Conservation (phyloP, 1,139 yeast genomes). For the Hyphopichia pseudoburtonii region DNA sequence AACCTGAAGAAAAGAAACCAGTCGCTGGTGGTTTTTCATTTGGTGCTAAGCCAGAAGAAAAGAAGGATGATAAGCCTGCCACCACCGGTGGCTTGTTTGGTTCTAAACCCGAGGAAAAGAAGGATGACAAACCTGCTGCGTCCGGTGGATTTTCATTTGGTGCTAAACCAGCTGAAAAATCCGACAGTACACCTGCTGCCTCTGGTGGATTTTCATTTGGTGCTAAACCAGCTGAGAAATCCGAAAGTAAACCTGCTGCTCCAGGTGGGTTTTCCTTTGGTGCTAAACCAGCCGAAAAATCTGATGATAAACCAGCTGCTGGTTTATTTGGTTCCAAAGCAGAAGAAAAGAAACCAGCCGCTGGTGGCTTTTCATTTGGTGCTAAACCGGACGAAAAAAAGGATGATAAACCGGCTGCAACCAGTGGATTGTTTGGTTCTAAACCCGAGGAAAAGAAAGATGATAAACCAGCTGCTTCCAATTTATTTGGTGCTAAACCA, state of each 20-base stretch:
- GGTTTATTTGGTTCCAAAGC: slow-evolving; percentile 20
- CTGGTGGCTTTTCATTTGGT: slow-evolving; percentile 19
- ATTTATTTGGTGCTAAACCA: slow-evolving; percentile 16
- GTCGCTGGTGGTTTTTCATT: slow-evolving; percentile 22
- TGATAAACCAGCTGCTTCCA: slow-evolving; percentile 11
- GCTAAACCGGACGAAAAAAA: slow-evolving; percentile 19
- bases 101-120: slow-evolving; percentile 11
- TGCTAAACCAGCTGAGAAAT: slow-evolving; percentile 18
- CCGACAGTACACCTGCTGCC: slow-evolving; percentile 12
- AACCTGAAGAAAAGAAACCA: slow-evolving; percentile 18
- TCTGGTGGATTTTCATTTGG: slow-evolving; percentile 22
- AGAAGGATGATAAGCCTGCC: slow-evolving; percentile 15
- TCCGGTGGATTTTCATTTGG: slow-evolving; percentile 14
- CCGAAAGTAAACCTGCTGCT: slow-evolving; percentile 13
- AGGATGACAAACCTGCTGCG: slow-evolving; percentile 13
- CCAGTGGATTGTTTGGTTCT: slow-evolving; percentile 9
- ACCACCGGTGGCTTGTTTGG: slow-evolving; percentile 12
- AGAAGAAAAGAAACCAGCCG: slow-evolving; percentile 15
- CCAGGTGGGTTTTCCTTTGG: slow-evolving; percentile 12
- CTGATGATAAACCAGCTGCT: slow-evolving; percentile 13
- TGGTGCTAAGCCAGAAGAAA: slow-evolving; percentile 20
- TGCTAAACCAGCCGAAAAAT: slow-evolving; percentile 21
- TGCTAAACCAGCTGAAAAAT: slow-evolving; percentile 23
- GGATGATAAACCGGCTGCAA: slow-evolving; percentile 15
- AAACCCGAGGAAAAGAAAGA: slow-evolving; percentile 8